phyloP scores from a whole-genome alignment of 768 basidiomycete genomes.

The Leccinum boreale region DNA sequence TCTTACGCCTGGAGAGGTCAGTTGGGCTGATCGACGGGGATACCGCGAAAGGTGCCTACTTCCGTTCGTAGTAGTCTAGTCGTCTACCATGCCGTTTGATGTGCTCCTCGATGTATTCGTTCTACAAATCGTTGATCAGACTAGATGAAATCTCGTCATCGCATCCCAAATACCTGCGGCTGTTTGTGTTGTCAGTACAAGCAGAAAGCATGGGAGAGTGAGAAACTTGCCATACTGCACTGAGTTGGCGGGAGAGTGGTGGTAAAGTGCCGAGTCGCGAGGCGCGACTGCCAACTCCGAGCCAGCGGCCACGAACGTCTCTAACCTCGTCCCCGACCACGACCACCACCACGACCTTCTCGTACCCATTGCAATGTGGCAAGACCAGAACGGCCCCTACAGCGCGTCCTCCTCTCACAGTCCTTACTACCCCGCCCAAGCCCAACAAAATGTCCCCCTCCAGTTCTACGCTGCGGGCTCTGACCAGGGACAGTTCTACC shows the following conservation, averaged over 20 bases:
- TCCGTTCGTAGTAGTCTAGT: conserved; percentile 93
- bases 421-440: conserved; percentile 47
- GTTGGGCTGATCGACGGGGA: background rate
- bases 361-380: conserved; percentile 59
- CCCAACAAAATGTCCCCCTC: conserved; percentile 56
- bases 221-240: conserved; percentile 25
- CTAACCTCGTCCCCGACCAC: conserved; percentile 7
- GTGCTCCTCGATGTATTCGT: conserved; percentile 99
- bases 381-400: conserved; percentile 61
- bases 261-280: conserved; percentile 28
- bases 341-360: background rate
- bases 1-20: conserved; percentile 60
- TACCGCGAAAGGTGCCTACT: conserved; percentile 48
- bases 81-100: conserved; percentile 96
- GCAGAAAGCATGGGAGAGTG: background rate
- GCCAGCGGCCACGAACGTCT: conserved; percentile 8
- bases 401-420: conserved; percentile 55
- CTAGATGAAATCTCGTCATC: background rate
- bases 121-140: conserved; percentile 46
- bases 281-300: background rate
- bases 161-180: conserved; percentile 57
- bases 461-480: conserved; percentile 74
- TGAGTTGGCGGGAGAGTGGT: conserved; percentile 4
- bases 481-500: conserved; percentile 60
- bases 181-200: conserved; percentile 28